Percentiles rank a stretch among this genome's conserved stretches.
These are phyloP conservation scores for Suzukiozyma palmioleophila DNA, from an alignment of 1,139 yeast genomes.

Conservation along the genomic window DNA sequence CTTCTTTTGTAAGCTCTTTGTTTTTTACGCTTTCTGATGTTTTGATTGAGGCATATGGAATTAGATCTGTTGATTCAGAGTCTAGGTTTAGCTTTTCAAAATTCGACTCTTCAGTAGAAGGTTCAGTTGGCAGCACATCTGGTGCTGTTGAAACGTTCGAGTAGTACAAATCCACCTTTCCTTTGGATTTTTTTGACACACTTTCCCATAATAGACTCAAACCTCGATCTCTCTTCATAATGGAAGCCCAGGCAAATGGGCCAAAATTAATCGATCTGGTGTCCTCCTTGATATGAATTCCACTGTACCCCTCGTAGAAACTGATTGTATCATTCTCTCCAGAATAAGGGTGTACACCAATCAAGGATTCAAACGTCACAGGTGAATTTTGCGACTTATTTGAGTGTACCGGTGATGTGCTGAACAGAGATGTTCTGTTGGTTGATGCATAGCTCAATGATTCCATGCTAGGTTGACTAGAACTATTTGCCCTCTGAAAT, in stretches of 20 bases:
- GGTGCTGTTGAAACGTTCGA: neutral
- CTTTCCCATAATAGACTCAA: conserved; percentile 21
- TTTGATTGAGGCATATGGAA: conserved; percentile 3
- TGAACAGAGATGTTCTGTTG: no score
- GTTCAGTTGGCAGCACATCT: neutral
- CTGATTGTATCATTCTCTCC: conserved; percentile 14
- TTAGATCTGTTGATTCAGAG: conserved; percentile 3
- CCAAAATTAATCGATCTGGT: conserved; percentile 22
- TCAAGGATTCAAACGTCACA: neutral
- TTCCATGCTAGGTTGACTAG: no score
- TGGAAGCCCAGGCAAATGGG: conserved; percentile 27
- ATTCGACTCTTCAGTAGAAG: neutral
- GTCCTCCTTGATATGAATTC: conserved; percentile 15
- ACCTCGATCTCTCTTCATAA: conserved; percentile 23
- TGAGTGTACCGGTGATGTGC: neutral
- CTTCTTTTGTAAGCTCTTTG: conserved; percentile 1
- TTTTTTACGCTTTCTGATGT: neutral
- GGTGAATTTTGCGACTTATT: neutral
- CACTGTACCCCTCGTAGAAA: conserved; percentile 21
- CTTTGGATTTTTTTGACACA: conserved; percentile 7
- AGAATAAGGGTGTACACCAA: conserved; percentile 9
- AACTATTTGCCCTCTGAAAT: no score
- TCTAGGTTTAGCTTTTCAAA: conserved; percentile 2
- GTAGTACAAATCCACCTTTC: conserved; percentile 3
- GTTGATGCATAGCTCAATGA: no score